Evolutionary conservation across 2,329 filamentous ascomycete genomes (phyloP), one percentile per base, ranked within the genome.

Genomic region (Colletotrichum lupini): DNA sequence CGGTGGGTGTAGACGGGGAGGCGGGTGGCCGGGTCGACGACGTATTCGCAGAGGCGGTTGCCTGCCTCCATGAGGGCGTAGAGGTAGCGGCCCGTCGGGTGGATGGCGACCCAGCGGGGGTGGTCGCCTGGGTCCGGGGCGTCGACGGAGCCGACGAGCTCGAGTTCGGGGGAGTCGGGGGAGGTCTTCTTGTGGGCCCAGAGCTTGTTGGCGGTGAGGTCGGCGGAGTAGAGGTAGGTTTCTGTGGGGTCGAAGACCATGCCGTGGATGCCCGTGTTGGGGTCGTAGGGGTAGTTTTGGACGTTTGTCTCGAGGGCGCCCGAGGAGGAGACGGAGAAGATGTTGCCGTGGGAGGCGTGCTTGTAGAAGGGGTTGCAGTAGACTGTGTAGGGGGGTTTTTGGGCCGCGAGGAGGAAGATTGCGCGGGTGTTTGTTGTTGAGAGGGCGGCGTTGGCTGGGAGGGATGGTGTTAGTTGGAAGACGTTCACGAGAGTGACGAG

Each of bases 331-430:
- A 92, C 89, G 65, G 88, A 87, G 83, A 94, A 94, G 80, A 97
- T 90, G 79, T 95, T 95, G 74, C 94, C 94, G 80, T 91, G 93
- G 76, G 94, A 94, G 49, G 95, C 95, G 80, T 95, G 89, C 74
- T 94, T 90, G 87, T 97, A 97, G 83, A 97, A 97, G 9, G 95
- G 95, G 82, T 97, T 97, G 82, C 93, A 94, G 84, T 97, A 97
- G 75, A 97, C 93, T 77, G 90, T 90, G 82, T 95, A 94, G 0
- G 95, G 95, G 1, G 94, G 88, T 78, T 94, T 89, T 77, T 92
- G 89, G 26, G 94, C 93, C 35, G 95, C 93, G 63, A 97, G 90
- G 71, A 96, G 89, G 85, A 97, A 97, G 82, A 97, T 97, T 78
- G 95, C 95, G 75, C 95, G 91, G 5, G 95, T 97, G 83, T 95